Evolutionary conservation across 1,139 yeast genomes (phyloP).

Genomic region (Candida anutae): DNA sequence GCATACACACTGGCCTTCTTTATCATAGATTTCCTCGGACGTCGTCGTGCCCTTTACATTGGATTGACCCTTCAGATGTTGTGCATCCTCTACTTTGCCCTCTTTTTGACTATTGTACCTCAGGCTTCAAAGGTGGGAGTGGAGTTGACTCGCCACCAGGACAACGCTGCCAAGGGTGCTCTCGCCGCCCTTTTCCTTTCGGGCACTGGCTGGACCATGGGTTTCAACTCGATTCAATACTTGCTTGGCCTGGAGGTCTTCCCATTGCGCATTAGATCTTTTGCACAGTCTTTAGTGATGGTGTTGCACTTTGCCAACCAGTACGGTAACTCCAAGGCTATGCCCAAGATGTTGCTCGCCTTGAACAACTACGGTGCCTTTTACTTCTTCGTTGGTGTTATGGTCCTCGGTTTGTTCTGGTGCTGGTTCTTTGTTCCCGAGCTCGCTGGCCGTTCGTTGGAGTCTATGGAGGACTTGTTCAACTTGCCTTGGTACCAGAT

Average conservation of each 20-base stretch:
- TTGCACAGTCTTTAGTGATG: slow-evolving; percentile 51
- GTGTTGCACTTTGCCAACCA: slow-evolving; percentile 52
- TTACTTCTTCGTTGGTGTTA: slow-evolving; percentile 43
- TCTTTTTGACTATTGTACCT: slow-evolving; percentile 41
- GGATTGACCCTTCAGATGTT: slow-evolving; percentile 31
- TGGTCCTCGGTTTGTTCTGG: slow-evolving; percentile 36
- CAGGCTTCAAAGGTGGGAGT: slow-evolving; percentile 26
- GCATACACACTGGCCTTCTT: slow-evolving; percentile 42
- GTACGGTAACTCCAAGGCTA: slow-evolving; percentile 52
- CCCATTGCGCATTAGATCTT: slow-evolving; percentile 46
- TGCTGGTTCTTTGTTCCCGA: slow-evolving; percentile 50
- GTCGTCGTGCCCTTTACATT: slow-evolving; percentile 30
- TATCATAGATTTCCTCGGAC: slow-evolving; percentile 39
- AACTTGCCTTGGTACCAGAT: slow-evolving; percentile 51
- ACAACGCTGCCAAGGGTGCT: slow-evolving; percentile 41
- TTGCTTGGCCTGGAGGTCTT: slow-evolving; percentile 52
- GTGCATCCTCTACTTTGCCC: slow-evolving; percentile 33
- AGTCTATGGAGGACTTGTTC: slow-evolving; percentile 51
- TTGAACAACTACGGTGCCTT: slow-evolving; percentile 48
- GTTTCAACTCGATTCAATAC: slow-evolving; percentile 54
- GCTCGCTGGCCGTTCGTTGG: slow-evolving; percentile 46
- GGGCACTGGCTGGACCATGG: slow-evolving; percentile 58
- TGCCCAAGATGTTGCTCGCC: slow-evolving; percentile 44
- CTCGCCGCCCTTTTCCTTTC: slow-evolving; percentile 44
- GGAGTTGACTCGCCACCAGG: slow-evolving; percentile 20